Conservation (phyloP, 1,284 basidiomycete species). For the Ganoderma sinense region DNA sequence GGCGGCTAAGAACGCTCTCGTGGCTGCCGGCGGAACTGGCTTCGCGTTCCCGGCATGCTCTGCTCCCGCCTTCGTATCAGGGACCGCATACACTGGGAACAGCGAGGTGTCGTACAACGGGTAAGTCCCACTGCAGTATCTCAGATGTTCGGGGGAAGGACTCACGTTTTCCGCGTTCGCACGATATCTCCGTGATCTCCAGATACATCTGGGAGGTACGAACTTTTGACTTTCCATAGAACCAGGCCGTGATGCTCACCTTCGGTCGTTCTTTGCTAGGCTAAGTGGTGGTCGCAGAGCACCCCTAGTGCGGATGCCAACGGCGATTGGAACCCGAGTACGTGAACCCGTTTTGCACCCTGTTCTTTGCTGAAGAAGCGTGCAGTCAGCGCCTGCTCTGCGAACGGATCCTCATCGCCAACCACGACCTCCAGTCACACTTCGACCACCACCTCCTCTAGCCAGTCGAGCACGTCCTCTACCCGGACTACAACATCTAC, state of each 20-base stretch:
- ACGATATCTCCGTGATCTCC: neutral
- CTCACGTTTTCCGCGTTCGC: conserved; percentile 13
- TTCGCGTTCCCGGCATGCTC: conserved; percentile 71
- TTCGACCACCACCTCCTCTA: neutral
- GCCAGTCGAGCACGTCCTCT: conserved; percentile 25
- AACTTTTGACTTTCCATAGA: conserved; percentile 4
- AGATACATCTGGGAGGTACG: conserved; percentile 74
- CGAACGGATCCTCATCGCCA: conserved; percentile 25
- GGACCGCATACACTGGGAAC: conserved; percentile 59
- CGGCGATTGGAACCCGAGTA: conserved; percentile 72
- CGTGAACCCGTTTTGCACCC: conserved; percentile 31
- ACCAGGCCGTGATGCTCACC: conserved; percentile 2
- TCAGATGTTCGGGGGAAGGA: neutral
- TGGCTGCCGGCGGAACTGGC: conserved; percentile 67
- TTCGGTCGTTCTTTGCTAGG: conserved; percentile 42
- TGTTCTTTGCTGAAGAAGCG: conserved; percentile 14
- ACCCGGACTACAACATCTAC: conserved; percentile 34
- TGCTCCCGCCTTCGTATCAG: conserved; percentile 58
- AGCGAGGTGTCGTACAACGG: conserved; percentile 62
- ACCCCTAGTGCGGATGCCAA: conserved; percentile 58
- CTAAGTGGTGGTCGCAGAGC: conserved; percentile 64
- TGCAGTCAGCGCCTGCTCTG: conserved; percentile 64
- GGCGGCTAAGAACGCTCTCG: conserved; percentile 67
- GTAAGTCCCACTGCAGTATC: conserved; percentile 42
- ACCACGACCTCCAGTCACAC: conserved; percentile 28